These are phyloP conservation scores for Whalleya microplaca DNA, from an alignment of 2,329 filamentous ascomycete genomes.

Conservation along the genomic window DNA sequence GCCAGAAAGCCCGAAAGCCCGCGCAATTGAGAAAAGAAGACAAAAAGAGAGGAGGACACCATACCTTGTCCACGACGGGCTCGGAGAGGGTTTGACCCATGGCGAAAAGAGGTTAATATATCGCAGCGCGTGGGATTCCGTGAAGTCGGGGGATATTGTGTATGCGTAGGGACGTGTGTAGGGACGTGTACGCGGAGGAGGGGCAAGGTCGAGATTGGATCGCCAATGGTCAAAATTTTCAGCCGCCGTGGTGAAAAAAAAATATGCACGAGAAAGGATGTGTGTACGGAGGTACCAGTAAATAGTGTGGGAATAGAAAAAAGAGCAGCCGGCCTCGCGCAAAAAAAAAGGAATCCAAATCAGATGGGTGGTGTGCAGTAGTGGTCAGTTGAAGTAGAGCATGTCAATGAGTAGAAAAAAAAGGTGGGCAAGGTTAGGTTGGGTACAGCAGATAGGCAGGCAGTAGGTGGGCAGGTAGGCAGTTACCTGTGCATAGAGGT, in stretches of 20 bases:
- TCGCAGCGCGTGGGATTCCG: slow-evolving; percentile 29
- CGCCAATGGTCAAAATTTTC: slow-evolving; percentile 29
- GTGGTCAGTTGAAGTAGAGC: background rate
- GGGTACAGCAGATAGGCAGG: background rate
- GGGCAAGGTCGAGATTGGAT: slow-evolving; percentile 29
- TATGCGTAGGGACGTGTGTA: too few relatives aligned
- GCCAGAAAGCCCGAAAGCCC: slow-evolving; percentile 9
- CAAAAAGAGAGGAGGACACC: slow-evolving; percentile 37
- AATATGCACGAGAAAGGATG: slow-evolving; percentile 1
- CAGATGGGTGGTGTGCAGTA: background rate
- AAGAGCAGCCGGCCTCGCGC: background rate
- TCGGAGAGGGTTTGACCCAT: slow-evolving; percentile 99
- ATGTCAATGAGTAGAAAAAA: background rate
- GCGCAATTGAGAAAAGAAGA: slow-evolving; percentile 25
- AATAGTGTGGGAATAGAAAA: background rate
- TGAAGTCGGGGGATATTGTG: slow-evolving; percentile 24
- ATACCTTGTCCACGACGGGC: slow-evolving; percentile 98
- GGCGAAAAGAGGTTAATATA: slow-evolving; percentile 41
- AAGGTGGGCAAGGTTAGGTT: background rate
- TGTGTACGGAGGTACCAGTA: background rate
- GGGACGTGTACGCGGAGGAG: slow-evolving; percentile 29
- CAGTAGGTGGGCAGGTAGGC: slow-evolving; percentile 13
- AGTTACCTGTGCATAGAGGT: too few relatives aligned
- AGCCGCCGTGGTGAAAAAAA: slow-evolving; percentile 19
- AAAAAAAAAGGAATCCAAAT: background rate